These are phyloP conservation scores for Pseudocercospora fijiensis DNA, from an alignment of 2,329 filamentous ascomycete species.

Conservation along the genomic window DNA sequence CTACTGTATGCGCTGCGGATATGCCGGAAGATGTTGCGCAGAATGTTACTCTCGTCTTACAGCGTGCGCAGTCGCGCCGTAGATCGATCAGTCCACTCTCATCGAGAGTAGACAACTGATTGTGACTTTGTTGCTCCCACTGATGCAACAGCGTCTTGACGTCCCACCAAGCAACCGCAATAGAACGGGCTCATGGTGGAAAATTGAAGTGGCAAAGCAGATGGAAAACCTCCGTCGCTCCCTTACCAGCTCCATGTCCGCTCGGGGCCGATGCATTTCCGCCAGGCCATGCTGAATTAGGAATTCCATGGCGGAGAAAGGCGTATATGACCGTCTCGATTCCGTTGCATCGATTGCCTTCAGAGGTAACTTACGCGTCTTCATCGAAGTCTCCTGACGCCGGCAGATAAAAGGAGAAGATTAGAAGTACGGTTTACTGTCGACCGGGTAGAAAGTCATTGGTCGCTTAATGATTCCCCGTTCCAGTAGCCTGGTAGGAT, in stretches of 20 bases:
- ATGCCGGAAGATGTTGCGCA: neutral
- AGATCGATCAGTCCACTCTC: neutral
- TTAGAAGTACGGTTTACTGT: neutral
- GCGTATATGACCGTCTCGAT: neutral
- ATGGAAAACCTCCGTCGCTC: neutral
- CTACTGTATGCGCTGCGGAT: neutral
- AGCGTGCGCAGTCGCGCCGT: too few species aligned
- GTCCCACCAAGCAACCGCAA: neutral
- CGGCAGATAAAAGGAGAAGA: neutral
- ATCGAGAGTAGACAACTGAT: neutral
- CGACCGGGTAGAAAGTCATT: conserved; percentile 1
- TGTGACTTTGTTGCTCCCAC: neutral
- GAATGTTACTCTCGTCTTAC: neutral
- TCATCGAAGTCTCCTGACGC: neutral
- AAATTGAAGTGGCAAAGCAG: neutral
- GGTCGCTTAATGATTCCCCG: neutral
- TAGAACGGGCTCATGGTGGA: neutral
- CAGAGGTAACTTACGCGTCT: neutral
- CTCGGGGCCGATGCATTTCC: neutral
- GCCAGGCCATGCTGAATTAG: neutral
- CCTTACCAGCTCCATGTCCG: neutral
- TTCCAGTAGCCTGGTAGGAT: neutral
- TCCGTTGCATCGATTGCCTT: neutral
- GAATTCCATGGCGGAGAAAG: neutral
- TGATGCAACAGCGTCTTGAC: neutral